Evolutionary conservation across 139 green algal species (phyloP), one percentile per base, ranked within the genome.

Genomic region (Mesotaenium endlicherianum): DNA sequence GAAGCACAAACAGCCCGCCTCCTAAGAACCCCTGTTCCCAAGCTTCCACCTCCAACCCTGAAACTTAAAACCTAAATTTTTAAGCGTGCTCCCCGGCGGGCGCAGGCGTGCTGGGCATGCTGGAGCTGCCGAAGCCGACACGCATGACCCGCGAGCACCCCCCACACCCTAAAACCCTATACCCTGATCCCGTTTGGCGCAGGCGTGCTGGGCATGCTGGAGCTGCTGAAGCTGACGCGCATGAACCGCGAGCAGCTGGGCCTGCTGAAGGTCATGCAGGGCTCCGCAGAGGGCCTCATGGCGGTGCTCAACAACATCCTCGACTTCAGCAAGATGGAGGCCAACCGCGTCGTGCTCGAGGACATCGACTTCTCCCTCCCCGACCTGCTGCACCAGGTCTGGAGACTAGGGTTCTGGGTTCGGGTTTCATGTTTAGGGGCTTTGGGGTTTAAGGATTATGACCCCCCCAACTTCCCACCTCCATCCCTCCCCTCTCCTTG

Each of bases 281-380:
- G 91, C 40, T 89, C 75, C 47, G 87, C 90, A 20, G 81, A 90
- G 41, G 83, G 82, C 20, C 90, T 93, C n/a, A 85, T 92, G 77
- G 89, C 85, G 68, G 87, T 92, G 64, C 82, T 92, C 72, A 91
- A 89, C 40, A 90, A 92, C 70, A 89, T 92, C 68, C 72, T 92
- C 1, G 89, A 92, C 85, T 92, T 92, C 45, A 90, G 70, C 53
- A 91, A 91, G 45, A 88, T 91, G 41, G 87, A 91, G 77, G 79
- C 84, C 16, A 77, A 82, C 49, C 38, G 69, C 11, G 76, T 92
- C 59, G 72, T 87, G 59, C 72, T 90, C 8, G 86, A 90, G 47
- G 67, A 67, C 26, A 78, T 88, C 1, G 83, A 81, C 36, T 80
- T 88, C 3, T 26, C 30, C 43, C 20, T 85, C 6, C 0, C 42